Conservation (phyloP, 75 land plant species). For the Selaginella moellendorffii region DNA sequence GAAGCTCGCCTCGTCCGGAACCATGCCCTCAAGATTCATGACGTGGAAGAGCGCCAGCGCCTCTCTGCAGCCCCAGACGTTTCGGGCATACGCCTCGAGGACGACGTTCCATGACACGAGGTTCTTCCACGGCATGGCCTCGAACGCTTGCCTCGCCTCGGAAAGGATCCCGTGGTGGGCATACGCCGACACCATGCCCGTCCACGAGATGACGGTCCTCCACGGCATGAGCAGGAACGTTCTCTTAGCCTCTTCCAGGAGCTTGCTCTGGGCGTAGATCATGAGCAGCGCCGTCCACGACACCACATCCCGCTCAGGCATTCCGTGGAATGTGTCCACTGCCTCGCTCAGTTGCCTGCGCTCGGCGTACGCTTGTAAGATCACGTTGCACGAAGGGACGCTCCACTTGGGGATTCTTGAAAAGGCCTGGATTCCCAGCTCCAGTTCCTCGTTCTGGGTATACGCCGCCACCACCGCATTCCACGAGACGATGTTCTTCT, state of each 20-base stretch:
- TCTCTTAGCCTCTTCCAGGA: background rate
- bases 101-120: background rate
- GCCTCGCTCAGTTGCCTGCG: background rate
- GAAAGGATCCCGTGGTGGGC: background rate
- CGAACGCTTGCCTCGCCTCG: background rate
- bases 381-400: background rate
- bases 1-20: background rate
- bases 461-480: background rate
- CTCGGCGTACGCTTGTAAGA: background rate
- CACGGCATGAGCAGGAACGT: background rate
- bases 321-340: background rate
- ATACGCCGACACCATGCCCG: background rate
- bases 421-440: background rate
- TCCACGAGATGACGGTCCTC: background rate
- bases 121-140: background rate
- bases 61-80: background rate
- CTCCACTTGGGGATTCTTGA: background rate
- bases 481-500: slow-evolving; percentile 1
- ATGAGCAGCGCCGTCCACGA: background rate
- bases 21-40: background rate
- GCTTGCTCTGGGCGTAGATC: background rate
- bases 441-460: background rate
- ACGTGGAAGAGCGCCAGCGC: background rate
- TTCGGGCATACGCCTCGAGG: background rate
- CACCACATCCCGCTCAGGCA: slow-evolving; percentile 8